Evolutionary conservation across 495 filamentous ascomycete species (phyloP), one percentile per base, ranked within the genome.

Genomic region (Penicillium roqueforti): DNA sequence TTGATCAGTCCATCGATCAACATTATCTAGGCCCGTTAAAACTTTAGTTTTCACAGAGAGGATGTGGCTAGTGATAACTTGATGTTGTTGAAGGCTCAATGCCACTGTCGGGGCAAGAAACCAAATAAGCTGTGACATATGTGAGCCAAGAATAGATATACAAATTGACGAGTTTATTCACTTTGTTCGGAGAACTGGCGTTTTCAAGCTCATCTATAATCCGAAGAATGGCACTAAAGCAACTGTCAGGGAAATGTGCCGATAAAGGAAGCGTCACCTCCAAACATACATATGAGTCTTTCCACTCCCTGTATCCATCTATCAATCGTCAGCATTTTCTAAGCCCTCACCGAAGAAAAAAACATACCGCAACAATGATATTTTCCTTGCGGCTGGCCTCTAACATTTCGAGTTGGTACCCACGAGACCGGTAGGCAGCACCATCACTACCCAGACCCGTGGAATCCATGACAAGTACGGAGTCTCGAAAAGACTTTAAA

Each of bases 301-400:
- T 8, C 92, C 92, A 65, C 83, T 89, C 1, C 92, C 92, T 0
- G 92, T 96, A 61, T 93, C 91, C 91, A 96, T 96, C 87, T 92
- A 48, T 11, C 2, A 38, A 18, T 19, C 28, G 31, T 23, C 14
- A 7, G 11, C 20, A 16, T 39, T 3, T 36, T 36, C 32, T n/a
- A 6, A 16, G 7, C 2, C 2, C n/a, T n/a, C n/a, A 36, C n/a
- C 1, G 1, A 13, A 22, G 11, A 37, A 51, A 47, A 22, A 31
- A 23, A 72, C 82, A 25, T 75, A 92, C 90, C 13, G 84, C 84
- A 48, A 97, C 87, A 57, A 97, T 92, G 53, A 90, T 85, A 66
- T 96, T 96, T 50, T 79, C 69, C 49, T 79, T 79, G 61, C 93
- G 68, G 63, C 89, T 93, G 59, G 86, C 83, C 56, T 91, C 83